Base-by-base conservation (phyloP, 371 early-diverging fungal species). In the Thermomucor indicae-seudaticae region DNA sequence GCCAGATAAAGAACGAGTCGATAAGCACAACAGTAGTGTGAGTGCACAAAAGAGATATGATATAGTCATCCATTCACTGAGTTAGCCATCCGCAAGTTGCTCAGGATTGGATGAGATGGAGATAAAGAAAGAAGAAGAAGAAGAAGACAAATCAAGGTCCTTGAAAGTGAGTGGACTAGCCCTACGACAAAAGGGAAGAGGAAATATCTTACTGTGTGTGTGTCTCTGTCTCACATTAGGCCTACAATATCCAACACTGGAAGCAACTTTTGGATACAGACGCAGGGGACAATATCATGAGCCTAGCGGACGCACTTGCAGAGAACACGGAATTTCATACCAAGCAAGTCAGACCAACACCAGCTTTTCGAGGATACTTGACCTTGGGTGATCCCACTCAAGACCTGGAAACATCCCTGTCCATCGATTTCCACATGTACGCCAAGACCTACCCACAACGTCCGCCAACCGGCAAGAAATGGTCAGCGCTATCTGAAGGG, bases 11-110 rank as follows among this genome's bases (percentile, higher is more conserved):
- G 14, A 48, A 54, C 1, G 60, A 70, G 27, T 62, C 67, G 3
- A 75, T 86, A 38, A 58, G 57, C 11, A 45, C 88, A 39, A 75
- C 67, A 23, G 47, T 88, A 8, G 72, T 84, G 89, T 88, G 72
- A 67, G n/a, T n/a, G n/a, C n/a, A n/a, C n/a, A n/a, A n/a, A n/a
- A n/a, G n/a, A n/a, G n/a, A n/a, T n/a, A n/a, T n/a, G n/a, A n/a
- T n/a, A n/a, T n/a, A n/a, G n/a, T n/a, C n/a, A n/a, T n/a, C n/a
- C n/a, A n/a, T n/a, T n/a, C n/a, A n/a, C n/a, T n/a, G n/a, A n/a
- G n/a, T n/a, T n/a, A n/a, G n/a, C n/a, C n/a, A n/a, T 43, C 57
- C 16, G 32, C 3, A 55, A 79, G 78, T 47, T 81, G 70, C 23
- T 48, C 43, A 32, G 73, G 72, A 20, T 79, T 73, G 41, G 53